Evolutionary conservation across 1,284 basidiomycete genomes (phyloP), one percentile per base, ranked within the genome.

Genomic region (Singerocomus rubriflavus): DNA sequence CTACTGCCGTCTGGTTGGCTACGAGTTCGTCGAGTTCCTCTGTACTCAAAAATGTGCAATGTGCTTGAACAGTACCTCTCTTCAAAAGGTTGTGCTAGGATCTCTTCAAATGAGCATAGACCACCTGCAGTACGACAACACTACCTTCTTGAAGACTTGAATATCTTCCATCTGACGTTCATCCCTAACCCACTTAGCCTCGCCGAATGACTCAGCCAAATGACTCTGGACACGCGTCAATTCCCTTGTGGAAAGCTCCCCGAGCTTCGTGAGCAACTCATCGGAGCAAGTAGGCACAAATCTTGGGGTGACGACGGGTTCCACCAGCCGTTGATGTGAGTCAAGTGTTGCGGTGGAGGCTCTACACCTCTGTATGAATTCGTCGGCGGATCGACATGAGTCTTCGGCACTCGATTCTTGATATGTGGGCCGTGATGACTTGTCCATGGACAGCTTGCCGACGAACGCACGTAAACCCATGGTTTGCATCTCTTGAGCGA

Each of bases 381-480:
- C 70, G 13, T 66, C 57, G 0, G 82, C 82, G 1, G 82, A 72
- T 4, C 64, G 57, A 9, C 84, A 70, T 1, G 89, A 76, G 8
- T 66, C 69, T 5, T 67, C 53, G 1, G 78, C 65, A 2, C 84
- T 81, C 0, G 73, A 37, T 62, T 93, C 91, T 38, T 79, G 72
- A 65, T 93, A 93, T 0, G 83, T 78, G 1, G 81, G 75, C 1
- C 83, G 75, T n/a, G 82, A 78, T 7, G 85, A 88, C 31, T 81
- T 81, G 64, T 92, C 89, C 90, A 92, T 92, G 0, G 88, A 90
- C 12, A 93, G 72, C 63, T 93, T 93, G 21, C 91, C 91, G 13
- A 93, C 78, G 57, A 88, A 89, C 0, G 81, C 88, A 34, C 91
- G 74, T 16, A 93, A 61, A 1, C 91, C 90, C n/a, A 79, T 78